Percentiles rank a stretch among this genome's conserved stretches.
phyloP scores from a whole-genome alignment of 2,329 filamentous ascomycete genomes.

The Teratosphaeria epicoccoides region DNA sequence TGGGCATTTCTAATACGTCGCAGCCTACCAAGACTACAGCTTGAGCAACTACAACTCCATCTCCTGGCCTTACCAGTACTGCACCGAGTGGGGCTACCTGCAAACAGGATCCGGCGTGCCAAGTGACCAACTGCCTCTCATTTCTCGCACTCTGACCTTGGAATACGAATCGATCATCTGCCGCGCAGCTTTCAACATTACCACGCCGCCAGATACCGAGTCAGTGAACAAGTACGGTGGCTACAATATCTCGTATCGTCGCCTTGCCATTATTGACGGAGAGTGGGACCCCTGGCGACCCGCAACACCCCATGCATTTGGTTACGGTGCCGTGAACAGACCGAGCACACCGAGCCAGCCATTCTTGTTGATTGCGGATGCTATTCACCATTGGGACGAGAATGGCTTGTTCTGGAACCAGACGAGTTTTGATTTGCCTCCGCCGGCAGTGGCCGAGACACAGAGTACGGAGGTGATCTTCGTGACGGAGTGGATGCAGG shows the following conservation, averaged over 20 bases:
- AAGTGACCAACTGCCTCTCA: constrained; percentile 50
- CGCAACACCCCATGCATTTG: constrained; percentile 60
- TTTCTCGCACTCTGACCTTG: constrained; percentile 60
- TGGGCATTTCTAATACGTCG: neutral
- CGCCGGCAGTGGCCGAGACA: constrained; percentile 45
- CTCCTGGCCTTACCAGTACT: constrained; percentile 51
- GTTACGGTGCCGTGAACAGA: constrained; percentile 39
- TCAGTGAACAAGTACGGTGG: constrained; percentile 68
- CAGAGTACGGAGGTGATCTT: constrained; percentile 51
- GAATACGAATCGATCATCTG: constrained; percentile 55
- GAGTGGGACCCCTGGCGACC: constrained; percentile 71
- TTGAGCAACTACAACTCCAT: constrained; percentile 33
- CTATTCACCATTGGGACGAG: constrained; percentile 54
- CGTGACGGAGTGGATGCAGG: constrained; percentile 56
- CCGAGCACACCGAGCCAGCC: constrained; percentile 55
- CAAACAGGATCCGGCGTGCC: constrained; percentile 63
- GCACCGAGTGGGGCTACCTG: constrained; percentile 64
- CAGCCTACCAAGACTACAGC: constrained; percentile 34
- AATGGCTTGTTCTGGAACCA: constrained; percentile 48
- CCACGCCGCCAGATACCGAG: constrained; percentile 49
- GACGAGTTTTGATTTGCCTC: constrained; percentile 48
- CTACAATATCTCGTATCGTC: constrained; percentile 57
- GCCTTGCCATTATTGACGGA: constrained; percentile 68
- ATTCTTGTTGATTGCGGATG: constrained; percentile 61
- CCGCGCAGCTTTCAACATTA: constrained; percentile 59